phyloP scores from a whole-genome alignment of 2,329 filamentous ascomycete species.

The Ceratocystis diversiconidia region DNA sequence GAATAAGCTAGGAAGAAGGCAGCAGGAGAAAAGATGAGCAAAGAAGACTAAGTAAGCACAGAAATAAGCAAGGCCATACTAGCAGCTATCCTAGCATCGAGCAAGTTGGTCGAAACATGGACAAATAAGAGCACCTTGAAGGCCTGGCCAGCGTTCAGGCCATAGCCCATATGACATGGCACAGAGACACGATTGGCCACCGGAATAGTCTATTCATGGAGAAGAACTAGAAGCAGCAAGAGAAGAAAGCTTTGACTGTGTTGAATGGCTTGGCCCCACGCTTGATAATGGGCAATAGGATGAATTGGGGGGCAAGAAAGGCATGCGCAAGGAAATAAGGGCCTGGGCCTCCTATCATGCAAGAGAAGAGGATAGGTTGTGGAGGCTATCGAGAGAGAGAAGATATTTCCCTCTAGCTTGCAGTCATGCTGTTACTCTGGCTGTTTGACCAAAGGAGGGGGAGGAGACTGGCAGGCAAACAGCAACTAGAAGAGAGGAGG shows the following conservation, averaged over 20 bases:
- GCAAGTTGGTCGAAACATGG: background rate
- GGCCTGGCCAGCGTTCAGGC: background rate
- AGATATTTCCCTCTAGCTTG: background rate
- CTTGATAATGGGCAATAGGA: background rate
- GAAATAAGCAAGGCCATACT: background rate
- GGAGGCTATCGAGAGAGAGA: background rate
- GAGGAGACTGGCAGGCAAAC: background rate
- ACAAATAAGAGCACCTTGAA: background rate
- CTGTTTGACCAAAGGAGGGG: background rate
- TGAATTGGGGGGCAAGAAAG: background rate
- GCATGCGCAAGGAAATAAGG: background rate
- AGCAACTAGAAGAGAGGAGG: background rate
- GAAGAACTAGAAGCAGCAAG: slow-evolving; percentile 4
- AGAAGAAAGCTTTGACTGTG: slow-evolving; percentile 3
- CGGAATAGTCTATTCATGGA: background rate
- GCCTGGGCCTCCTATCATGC: background rate
- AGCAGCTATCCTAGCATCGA: background rate
- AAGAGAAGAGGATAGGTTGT: too few species aligned
- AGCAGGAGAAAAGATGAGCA: background rate
- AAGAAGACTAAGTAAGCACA: background rate
- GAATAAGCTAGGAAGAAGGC: background rate
- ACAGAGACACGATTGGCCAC: background rate
- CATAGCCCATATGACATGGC: background rate
- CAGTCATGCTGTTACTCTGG: background rate
- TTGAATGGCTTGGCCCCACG: background rate